Evolutionary conservation across 2,329 filamentous ascomycete genomes (phyloP), one percentile per base, ranked within the genome.

Genomic region (Monosporascus ibericus): DNA sequence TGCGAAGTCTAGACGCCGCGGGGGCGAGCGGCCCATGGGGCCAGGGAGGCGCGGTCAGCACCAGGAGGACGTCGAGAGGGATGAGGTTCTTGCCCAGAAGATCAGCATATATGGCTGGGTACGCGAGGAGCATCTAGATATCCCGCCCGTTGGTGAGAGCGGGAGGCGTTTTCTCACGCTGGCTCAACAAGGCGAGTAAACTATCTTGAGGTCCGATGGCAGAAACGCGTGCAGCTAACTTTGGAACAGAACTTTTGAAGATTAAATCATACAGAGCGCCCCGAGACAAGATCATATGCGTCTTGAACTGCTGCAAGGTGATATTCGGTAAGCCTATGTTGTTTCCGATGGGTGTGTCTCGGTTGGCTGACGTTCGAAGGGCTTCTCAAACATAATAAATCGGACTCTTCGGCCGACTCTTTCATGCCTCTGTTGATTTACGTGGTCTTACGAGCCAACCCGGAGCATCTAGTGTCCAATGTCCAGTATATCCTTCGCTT

Each of bases 271-370:
- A 99, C 67, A 84, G 95, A 60, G 94, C 94, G n/a, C 94, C 94
- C 4, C 79, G 94, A 62, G 94, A 99, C 75, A 99, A 99, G 72
- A 94, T 99, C 51, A 97, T 99, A 48, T 99, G 94, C 69, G 90
- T 97, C 46, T 75, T 99, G 52, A 99, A 99, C 72, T 96, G 92
- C 73, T 99, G 94, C 81, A 99, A 99, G 72, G 95, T 99, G 57
- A 97, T 99, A 58, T 97, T 99, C 70, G 94, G 88, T 90, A 70
- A 60, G 79, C 20, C 4, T 8, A 6, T 25, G 6, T 34, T n/a
- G 4, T 17, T 4, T 1, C 3, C 3, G 6, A 17, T 37, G 50
- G 20, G 49, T 34, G 6, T 11, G 11, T 2, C 1, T 9, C 9
- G 17, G 20, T 27, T 48, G 6, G 20, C 49, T 50, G n/a, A 56